A percentile compares a stretch with the other conserved stretches of the same genome.
These are phyloP conservation scores for Yarrowia keelungensis DNA, from an alignment of 805 yeast genomes.

Conservation along the genomic window DNA sequence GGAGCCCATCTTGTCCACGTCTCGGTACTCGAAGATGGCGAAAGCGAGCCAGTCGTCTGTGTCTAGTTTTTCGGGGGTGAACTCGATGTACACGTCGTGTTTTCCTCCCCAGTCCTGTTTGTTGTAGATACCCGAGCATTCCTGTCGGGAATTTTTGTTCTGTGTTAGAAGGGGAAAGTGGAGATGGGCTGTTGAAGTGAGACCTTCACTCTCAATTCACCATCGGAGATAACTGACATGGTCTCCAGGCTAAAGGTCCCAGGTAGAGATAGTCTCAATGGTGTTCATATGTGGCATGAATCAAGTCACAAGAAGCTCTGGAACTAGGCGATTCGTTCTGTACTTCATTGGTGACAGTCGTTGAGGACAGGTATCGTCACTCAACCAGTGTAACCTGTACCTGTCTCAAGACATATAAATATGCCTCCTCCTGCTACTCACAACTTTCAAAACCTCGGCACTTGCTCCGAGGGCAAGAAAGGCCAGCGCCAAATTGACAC, in stretches of 20 bases:
- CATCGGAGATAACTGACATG: too few species aligned
- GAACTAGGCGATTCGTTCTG: too few species aligned
- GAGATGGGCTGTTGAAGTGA: constrained; percentile 21
- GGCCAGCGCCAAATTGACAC: constrained; percentile 39
- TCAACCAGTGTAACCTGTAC: too few species aligned
- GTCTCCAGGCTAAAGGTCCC: too few species aligned
- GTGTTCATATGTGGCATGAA: too few species aligned
- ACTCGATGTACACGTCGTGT: constrained; percentile 65
- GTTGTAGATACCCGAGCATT: constrained; percentile 90
- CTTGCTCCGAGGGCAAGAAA: constrained; percentile 39
- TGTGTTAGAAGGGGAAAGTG: constrained; percentile 47
- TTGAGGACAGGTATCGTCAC: too few species aligned
- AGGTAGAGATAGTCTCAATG: too few species aligned
- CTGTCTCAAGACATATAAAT: too few species aligned
- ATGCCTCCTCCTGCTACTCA: constrained; percentile 31
- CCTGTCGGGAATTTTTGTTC: constrained; percentile 62
- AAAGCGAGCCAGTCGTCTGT: constrained; percentile 62
- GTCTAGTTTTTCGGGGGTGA: constrained; percentile 42
- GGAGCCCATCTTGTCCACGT: constrained; percentile 71
- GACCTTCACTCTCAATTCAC: not conserved
- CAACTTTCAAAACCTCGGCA: constrained; percentile 43
- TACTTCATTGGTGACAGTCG: too few species aligned
- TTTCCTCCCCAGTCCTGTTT: constrained; percentile 87
- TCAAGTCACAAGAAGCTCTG: too few species aligned
- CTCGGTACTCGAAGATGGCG: constrained; percentile 84